Evolutionary conservation across 352 stramenopile species (phyloP), one percentile per base, ranked within the genome.

Genomic region (Pythium rhizo-oryzae): DNA sequence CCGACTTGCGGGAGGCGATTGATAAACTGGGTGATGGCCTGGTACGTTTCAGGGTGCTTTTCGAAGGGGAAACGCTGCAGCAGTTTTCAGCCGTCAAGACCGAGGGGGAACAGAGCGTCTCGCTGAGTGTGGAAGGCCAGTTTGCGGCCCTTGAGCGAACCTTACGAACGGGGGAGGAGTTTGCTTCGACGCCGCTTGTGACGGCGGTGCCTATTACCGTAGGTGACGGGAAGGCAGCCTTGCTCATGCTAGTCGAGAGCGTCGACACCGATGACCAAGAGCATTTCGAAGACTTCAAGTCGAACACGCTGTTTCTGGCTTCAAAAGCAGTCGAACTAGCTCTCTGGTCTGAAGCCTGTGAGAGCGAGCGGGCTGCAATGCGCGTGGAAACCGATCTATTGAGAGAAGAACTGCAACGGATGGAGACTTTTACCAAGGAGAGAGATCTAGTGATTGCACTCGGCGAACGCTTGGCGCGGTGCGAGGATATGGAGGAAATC

Each of bases 61-160:
- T 69, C 51, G 43, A 51, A 12, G 66, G 41, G 11, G 66, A 72
- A 41, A 61, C 66, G 15, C 5, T 62, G 15, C 46, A 69, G 8
- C 44, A 68, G 18, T 68, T 57, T 50, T 9, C 25, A 9, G 19
- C 3, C 1, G n/a, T 23, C 9, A 25, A 53, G 5, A 21, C 19
- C 0, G 28, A 44, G 9, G 0, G 18, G 7, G 18, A 18, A 30
- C 25, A 51, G 23, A 39, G n/a, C 3, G 0, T 37, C 0, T 44
- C 12, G 11, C 24, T 72, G 18, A 67, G 58, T 51, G 58, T 67
- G 0, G 65, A 67, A 50, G 66, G 19, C 23, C 66, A 72, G 18
- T 72, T 61, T 47, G 52, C 33, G 51, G 59, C 57, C 5, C 16
- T 72, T 33, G 28, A 58, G n/a, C 37, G 41, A 39, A 47, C 39